Evolutionary conservation across 345 rosid species (phyloP).

Genomic region (Psidium guajava): DNA sequence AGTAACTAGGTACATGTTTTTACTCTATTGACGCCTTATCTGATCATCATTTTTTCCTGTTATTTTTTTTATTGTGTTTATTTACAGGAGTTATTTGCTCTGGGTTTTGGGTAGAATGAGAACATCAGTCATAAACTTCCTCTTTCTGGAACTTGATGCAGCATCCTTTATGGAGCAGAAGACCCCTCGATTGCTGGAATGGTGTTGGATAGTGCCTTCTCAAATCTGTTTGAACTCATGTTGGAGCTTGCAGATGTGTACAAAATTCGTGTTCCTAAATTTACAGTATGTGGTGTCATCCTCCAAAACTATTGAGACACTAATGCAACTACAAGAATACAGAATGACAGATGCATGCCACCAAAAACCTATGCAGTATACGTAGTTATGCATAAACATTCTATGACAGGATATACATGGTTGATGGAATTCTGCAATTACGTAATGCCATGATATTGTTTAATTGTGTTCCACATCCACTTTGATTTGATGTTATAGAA

Average conservation of each 20-base stretch:
- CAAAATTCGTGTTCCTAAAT: slow-evolving; percentile 88
- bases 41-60: background rate
- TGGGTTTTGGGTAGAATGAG: background rate
- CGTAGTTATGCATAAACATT: background rate
- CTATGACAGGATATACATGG: background rate
- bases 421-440: background rate
- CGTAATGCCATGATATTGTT: background rate
- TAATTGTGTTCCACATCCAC: background rate
- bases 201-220: slow-evolving; percentile 96
- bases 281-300: slow-evolving; percentile 45
- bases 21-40: background rate
- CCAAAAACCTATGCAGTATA: background rate
- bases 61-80: background rate
- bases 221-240: slow-evolving; percentile 92
- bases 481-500: background rate
- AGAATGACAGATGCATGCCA: background rate
- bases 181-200: slow-evolving; percentile 97
- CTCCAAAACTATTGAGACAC: background rate
- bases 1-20: slow-evolving; percentile 64
- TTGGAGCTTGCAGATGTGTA: slow-evolving; percentile 93
- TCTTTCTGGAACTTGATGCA: slow-evolving; percentile 21
- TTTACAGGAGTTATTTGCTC: background rate
- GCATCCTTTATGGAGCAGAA: slow-evolving; percentile 94
- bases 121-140: background rate
- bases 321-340: background rate